These are phyloP conservation scores for Blastomyces emzantsi DNA, from an alignment of 2,329 filamentous ascomycete genomes.

Conservation along the genomic window DNA sequence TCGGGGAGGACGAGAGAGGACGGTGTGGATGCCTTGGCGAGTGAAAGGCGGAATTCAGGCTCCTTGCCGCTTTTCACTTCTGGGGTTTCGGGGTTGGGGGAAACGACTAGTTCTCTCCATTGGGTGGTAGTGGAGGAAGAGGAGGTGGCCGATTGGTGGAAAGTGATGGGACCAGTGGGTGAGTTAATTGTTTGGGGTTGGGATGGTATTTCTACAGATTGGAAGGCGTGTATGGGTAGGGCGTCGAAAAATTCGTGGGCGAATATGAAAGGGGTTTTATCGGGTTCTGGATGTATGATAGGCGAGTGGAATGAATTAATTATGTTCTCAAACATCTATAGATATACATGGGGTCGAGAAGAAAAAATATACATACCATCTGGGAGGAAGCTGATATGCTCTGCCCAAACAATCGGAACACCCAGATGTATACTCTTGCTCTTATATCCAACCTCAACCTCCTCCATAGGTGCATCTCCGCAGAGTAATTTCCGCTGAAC, in stretches of 20 bases:
- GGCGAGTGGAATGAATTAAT: neutral
- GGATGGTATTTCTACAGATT: constrained; percentile 50
- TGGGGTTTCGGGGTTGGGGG: constrained; percentile 49
- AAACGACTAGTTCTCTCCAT: constrained; percentile 78
- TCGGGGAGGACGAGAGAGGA: constrained; percentile 80
- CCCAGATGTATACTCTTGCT: constrained; percentile 66
- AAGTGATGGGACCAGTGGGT: constrained; percentile 40
- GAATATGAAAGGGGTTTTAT: constrained; percentile 80
- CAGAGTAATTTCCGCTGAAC: constrained; percentile 77
- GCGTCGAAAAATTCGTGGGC: constrained; percentile 99
- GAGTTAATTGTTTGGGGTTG: constrained; percentile 42
- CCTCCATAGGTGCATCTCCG: constrained; percentile 56
- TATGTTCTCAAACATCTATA: constrained; percentile 10
- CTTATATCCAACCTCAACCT: constrained; percentile 64
- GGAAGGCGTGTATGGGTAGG: constrained; percentile 89
- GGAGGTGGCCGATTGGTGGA: constrained; percentile 32
- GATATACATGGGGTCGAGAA: constrained; percentile 12
- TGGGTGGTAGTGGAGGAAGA: constrained; percentile 42
- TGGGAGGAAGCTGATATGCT: constrained; percentile 77
- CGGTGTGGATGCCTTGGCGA: constrained; percentile 65
- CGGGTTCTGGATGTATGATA: constrained; percentile 41
- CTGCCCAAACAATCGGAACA: constrained; percentile 77
- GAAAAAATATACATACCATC: constrained; percentile 43
- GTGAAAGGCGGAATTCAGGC: constrained; percentile 80
- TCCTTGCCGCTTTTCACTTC: constrained; percentile 42